Conservation (phyloP, 805 yeast genomes). For the Yamadazyma insecticola region DNA sequence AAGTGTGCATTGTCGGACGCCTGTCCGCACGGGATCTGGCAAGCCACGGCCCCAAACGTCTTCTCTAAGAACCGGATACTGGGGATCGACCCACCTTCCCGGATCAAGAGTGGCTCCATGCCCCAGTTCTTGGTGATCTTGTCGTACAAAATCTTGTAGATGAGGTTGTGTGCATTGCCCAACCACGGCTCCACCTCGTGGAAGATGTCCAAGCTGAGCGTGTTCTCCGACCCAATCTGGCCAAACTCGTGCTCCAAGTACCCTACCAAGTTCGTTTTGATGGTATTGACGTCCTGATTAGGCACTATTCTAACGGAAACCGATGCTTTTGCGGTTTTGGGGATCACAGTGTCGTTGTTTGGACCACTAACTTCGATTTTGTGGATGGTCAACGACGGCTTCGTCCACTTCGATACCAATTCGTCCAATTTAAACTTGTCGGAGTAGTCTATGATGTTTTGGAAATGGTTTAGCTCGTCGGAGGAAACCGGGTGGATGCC, state of each 20-base stretch:
- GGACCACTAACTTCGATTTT: constrained; percentile 87
- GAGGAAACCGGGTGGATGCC: too few relatives aligned
- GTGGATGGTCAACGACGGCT: constrained; percentile 86
- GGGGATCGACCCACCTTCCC: constrained; percentile 98
- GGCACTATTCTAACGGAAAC: constrained; percentile 88
- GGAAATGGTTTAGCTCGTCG: too few relatives aligned
- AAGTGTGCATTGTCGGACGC: constrained; percentile 92
- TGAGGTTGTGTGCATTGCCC: constrained; percentile 75
- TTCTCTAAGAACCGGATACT: constrained; percentile 82
- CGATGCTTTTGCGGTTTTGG: constrained; percentile 71
- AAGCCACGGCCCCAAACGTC: constrained; percentile 80
- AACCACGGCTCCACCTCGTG: constrained; percentile 97
- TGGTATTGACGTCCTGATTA: constrained; percentile 62
- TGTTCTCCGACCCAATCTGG: constrained; percentile 55
- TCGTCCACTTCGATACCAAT: constrained; percentile 78
- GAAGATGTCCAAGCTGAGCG: constrained; percentile 53
- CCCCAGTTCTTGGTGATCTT: constrained; percentile 74
- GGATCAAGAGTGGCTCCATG: constrained; percentile 70
- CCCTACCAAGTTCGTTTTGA: constrained; percentile 46
- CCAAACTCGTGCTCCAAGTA: constrained; percentile 47
- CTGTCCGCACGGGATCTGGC: constrained; percentile 96
- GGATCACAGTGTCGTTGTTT: constrained; percentile 83
- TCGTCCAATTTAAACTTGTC: constrained; percentile 37
- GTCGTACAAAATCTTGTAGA: constrained; percentile 61
- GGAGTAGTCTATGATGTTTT: too few relatives aligned